Percentiles rank a stretch among this genome's conserved stretches.
phyloP scores from a whole-genome alignment of 805 yeast species.

The Scheffersomyces coipomensis region DNA sequence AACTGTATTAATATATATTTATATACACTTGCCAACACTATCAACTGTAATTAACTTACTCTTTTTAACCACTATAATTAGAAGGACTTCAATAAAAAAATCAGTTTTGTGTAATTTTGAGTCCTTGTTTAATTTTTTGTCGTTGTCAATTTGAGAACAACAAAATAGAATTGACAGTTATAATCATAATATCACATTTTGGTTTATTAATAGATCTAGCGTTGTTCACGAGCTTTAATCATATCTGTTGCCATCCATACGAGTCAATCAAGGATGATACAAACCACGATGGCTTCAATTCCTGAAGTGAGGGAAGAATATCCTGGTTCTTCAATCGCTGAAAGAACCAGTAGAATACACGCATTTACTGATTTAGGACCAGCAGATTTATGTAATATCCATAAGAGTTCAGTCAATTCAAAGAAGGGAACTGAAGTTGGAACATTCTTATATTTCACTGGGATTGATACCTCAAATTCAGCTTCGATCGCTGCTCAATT shows the following conservation, averaged over 20 bases:
- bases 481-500: conserved; percentile 77
- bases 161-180: too few species aligned
- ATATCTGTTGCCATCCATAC: too few species aligned
- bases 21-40: too few species aligned
- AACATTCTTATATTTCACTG: conserved; percentile 71
- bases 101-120: too few species aligned
- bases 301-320: conserved; percentile 53
- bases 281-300: conserved; percentile 34
- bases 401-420: conserved; percentile 39
- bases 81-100: too few species aligned
- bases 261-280: too few species aligned
- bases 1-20: too few species aligned
- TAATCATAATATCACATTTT: too few species aligned
- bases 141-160: too few species aligned
- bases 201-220: not conserved
- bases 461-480: conserved; percentile 72
- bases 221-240: conserved; percentile 3
- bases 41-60: too few species aligned
- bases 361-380: conserved; percentile 70
- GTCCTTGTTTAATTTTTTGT: too few species aligned
- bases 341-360: conserved; percentile 59
- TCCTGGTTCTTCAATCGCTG: conserved; percentile 58
- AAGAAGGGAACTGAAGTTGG: conserved; percentile 53
- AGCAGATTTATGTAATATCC: conserved; percentile 58
- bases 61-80: too few species aligned